These are phyloP conservation scores for Cyclotella choctawhatcheeana DNA, from an alignment of 108 stramenopile species.

Conservation along the genomic window DNA sequence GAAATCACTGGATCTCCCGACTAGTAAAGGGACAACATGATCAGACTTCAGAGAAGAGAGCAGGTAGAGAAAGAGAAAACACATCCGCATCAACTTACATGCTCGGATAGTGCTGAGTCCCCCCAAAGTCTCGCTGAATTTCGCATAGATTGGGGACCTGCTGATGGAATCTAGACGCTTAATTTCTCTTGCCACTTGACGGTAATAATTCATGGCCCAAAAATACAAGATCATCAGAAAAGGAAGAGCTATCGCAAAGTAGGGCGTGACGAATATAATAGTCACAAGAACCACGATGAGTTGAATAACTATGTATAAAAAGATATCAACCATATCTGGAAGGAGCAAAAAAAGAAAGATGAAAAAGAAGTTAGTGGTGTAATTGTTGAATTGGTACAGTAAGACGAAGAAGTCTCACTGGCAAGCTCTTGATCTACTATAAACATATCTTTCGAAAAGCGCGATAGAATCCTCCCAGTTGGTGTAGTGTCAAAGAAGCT, in stretches of 20 bases:
- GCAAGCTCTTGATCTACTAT: conserved; percentile 67
- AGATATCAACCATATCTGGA: conserved; percentile 41
- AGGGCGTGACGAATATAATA: conserved; percentile 52
- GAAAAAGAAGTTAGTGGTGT: neutral
- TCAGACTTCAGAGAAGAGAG: neutral
- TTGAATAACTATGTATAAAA: conserved; percentile 50
- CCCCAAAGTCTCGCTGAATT: conserved; percentile 94
- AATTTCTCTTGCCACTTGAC: conserved; percentile 73
- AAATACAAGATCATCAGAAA: conserved; percentile 66
- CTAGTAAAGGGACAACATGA: neutral
- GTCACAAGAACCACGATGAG: conserved; percentile 41
- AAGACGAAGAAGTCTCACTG: too few species aligned
- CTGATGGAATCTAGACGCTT: conserved; percentile 90
- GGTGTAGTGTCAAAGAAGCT: conserved; percentile 94
- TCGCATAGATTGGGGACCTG: conserved; percentile 92
- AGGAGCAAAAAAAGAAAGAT: neutral
- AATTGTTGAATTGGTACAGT: neutral
- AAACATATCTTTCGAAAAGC: conserved; percentile 85
- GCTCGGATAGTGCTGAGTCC: conserved; percentile 93
- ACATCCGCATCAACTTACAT: conserved; percentile 24
- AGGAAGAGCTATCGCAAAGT: conserved; percentile 56
- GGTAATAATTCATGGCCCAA: conserved; percentile 72
- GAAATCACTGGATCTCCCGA: conserved; percentile 59
- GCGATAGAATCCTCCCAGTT: conserved; percentile 85
- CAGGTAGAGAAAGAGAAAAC: neutral